Conservation (phyloP, 2,329 filamentous ascomycete genomes). For the Lizonia empirigonia region DNA sequence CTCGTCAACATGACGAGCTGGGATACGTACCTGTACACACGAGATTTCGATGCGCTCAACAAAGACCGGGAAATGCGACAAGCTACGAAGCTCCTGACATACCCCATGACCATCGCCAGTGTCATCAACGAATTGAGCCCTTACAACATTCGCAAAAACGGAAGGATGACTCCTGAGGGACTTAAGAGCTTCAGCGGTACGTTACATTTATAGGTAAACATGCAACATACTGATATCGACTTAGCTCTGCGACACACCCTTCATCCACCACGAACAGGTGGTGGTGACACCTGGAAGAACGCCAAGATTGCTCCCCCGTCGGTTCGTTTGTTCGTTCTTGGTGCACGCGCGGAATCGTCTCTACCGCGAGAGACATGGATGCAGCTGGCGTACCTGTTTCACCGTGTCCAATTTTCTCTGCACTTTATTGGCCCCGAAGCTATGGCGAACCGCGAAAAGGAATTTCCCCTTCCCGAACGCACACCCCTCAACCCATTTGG, state of each 20-base stretch:
- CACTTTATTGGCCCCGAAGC: conserved; percentile 95
- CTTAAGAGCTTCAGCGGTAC: conserved; percentile 91
- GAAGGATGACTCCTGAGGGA: conserved; percentile 82
- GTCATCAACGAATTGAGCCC: conserved; percentile 93
- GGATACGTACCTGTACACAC: conserved; percentile 94
- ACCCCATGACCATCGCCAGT: conserved; percentile 89
- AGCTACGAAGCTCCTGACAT: conserved; percentile 89
- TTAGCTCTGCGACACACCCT: conserved; percentile 89
- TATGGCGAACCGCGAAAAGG: conserved; percentile 91
- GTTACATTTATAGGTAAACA: conserved; percentile 38
- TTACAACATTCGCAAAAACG: conserved; percentile 77
- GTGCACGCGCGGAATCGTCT: conserved; percentile 95
- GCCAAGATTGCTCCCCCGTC: conserved; percentile 84
- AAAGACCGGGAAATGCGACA: conserved; percentile 90
- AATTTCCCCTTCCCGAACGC: conserved; percentile 87
- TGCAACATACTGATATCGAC: conserved; percentile 16
- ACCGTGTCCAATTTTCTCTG: conserved; percentile 85
- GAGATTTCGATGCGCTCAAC: conserved; percentile 90
- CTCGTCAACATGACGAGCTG: conserved; percentile 97
- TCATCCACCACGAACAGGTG: conserved; percentile 82
- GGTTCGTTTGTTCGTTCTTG: conserved; percentile 89
- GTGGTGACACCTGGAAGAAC: conserved; percentile 74
- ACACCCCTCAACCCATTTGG: conserved; percentile 90
- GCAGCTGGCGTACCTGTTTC: conserved; percentile 93
- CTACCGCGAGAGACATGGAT: conserved; percentile 93